Base-by-base conservation (phyloP, 768 basidiomycete species). In the Rhizopogon vulgaris region DNA sequence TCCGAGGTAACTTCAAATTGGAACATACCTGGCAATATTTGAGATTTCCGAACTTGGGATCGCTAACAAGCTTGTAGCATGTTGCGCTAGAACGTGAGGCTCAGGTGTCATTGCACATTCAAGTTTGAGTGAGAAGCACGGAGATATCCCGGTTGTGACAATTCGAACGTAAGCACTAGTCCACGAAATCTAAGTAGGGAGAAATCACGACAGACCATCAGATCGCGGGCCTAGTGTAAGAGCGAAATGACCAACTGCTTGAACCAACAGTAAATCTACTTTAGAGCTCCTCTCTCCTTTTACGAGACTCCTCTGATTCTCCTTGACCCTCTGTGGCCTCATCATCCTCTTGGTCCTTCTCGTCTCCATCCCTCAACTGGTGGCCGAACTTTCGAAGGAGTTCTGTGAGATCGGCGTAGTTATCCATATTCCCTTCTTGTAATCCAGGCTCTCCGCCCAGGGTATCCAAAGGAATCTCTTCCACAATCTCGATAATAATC, bases 381-480 rank as follows among this genome's bases (percentile, higher is more conserved):
- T 71, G 73, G 3, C 82, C 79, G 17, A 77, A 80, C 24, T 73
- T 77, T 24, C 77, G 77, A 39, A 87, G 63, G 37, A 75, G 72
- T 12, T 80, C 75, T 38, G 72, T 70, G 41, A 85, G 65, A 38
- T 67, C 69, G 51, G 77, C 72, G 56, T 69, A 62, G 59, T 75
- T 69, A 52, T 69, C 67, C 55, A 69, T 58, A 57, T 70, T 68
- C 41, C 69, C 57, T 54, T 71, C 66, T 34, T 58, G 61, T 38
- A 54, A 59, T 38, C 42, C 60, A 39, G 24, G 48, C 12, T 53
- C 63, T 46, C 55, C 63, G 3, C 57, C 69, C 41, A 51, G 49
- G 5, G 49, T 61, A 42, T 73, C 73, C 51, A 70, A 49, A 5
- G 70, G 72, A 47, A 71, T 63, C 34, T 76, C 78, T 48, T 79